Evolutionary conservation across 139 green algal species (phyloP), one percentile per base, ranked within the genome.

Genomic region (Dunaliella primolecta): DNA sequence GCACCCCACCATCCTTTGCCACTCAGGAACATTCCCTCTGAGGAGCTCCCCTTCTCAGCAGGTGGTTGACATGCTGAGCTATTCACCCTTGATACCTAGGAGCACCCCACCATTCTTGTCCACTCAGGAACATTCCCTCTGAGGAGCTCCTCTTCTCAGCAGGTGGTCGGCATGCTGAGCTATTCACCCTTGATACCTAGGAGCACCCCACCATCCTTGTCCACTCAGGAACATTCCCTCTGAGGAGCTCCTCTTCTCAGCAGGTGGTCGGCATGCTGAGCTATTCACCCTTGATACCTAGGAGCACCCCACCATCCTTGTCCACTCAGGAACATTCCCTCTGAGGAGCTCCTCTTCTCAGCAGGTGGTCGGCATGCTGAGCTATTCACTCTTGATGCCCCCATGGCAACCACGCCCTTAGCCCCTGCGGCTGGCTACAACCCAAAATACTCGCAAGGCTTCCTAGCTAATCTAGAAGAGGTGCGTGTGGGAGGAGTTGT

Each of bases 71-170:
- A n/a, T n/a, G n/a, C n/a, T n/a, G 74, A 81, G 46, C 57, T 77
- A 25, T 83, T 75, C 33, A 85, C 84, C 81, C 88, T 89, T 29
- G 79, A 89, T n/a, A n/a, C n/a, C n/a, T n/a, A n/a, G n/a, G n/a
- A n/a, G n/a, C n/a, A n/a, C n/a, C n/a, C n/a, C n/a, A n/a, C n/a
- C n/a, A n/a, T n/a, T n/a, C n/a, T n/a, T n/a, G n/a, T n/a, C n/a
- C n/a, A n/a, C n/a, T 21, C 35, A 35, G 36, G 78, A 75, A 27
- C 7, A 7, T 83, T 1, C 79, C 79, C 7, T n/a, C 35, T 38
- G 79, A 83, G 23, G 38, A 83, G 37, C 79, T 83, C 2, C 79
- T 83, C 27, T 83, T 83, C 38, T 24, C 38, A 27, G 29, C 35
- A 1, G 38, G 38, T 2, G 75, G 72, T 35, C n/a, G n/a, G n/a